phyloP scores from a whole-genome alignment of 345 rosid species.

The Boechera divaricarpa region DNA sequence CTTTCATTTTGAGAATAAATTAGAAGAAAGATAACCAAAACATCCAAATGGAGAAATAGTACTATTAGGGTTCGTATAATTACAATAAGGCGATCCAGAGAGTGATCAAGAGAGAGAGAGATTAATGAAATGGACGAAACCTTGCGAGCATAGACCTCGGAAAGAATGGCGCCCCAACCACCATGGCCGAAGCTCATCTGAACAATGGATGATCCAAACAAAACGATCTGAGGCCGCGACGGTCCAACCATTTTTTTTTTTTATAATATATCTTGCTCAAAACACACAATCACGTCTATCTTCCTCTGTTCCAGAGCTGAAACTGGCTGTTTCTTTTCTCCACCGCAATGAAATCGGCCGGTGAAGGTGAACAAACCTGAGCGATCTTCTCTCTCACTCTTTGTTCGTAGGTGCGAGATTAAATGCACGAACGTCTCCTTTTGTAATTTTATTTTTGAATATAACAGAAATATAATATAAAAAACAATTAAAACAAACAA shows the following conservation, averaged over 20 bases:
- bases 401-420: conserved; percentile 27
- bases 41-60: conserved; percentile 7
- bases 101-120: neutral
- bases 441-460: neutral
- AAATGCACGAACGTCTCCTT: conserved; percentile 31
- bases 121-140: conserved; percentile 44
- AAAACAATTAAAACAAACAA: conserved; percentile 12
- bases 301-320: conserved; percentile 21
- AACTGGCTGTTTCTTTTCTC: conserved; percentile 6
- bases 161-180: conserved; percentile 94
- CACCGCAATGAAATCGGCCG: conserved; percentile 21
- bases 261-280: neutral
- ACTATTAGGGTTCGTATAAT: neutral
- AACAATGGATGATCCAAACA: conserved; percentile 96
- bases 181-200: conserved; percentile 89
- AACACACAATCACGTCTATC: conserved; percentile 20
- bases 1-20: neutral
- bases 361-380: conserved; percentile 30
- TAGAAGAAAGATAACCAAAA: conserved; percentile 12
- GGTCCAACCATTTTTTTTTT: conserved; percentile 77
- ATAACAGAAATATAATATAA: neutral
- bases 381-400: conserved; percentile 32
- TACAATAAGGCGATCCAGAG: neutral
- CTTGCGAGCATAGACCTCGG: conserved; percentile 92
- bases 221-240: conserved; percentile 82